Percentiles rank a stretch among this genome's conserved stretches.
Evolutionary conservation across 352 stramenopile genomes (phyloP).

Genomic region (Globisporangium irregulare): DNA sequence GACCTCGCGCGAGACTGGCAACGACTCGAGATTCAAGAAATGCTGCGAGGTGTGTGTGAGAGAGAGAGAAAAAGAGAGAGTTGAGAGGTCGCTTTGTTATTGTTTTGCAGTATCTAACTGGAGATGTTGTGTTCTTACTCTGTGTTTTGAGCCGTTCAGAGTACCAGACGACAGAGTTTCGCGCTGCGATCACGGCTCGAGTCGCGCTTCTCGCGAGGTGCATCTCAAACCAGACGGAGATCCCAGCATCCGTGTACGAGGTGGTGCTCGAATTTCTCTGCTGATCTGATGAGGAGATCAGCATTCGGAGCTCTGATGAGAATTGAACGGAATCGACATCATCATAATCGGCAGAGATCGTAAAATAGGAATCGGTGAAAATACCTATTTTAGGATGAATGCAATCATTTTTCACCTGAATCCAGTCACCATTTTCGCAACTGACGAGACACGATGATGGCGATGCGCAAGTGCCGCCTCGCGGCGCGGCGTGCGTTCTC

Average conservation of each 20-base stretch:
- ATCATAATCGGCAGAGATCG: no score
- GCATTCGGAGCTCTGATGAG: no score
- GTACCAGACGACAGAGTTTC: conserved; percentile 14
- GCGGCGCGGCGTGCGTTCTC: neutral
- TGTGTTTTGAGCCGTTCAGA: conserved; percentile 6
- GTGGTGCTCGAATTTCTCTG: conserved; percentile 15
- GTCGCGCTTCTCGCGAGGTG: conserved; percentile 7
- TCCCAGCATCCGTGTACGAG: conserved; percentile 13
- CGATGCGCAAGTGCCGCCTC: neutral
- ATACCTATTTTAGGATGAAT: no score
- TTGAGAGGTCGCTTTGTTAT: neutral
- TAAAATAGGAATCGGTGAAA: no score
- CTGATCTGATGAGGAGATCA: neutral
- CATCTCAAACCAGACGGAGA: neutral
- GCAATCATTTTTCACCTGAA: no score
- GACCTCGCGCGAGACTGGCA: conserved; percentile 64
- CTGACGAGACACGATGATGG: neutral
- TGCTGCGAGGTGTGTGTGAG: conserved; percentile 32
- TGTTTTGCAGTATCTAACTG: neutral
- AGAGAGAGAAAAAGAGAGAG: neutral
- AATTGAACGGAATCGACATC: no score
- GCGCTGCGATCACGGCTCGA: neutral
- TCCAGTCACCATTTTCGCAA: neutral
- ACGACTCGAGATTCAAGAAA: conserved; percentile 43
- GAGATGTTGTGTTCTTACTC: neutral